Evolutionary conservation across 768 basidiomycete genomes (phyloP), one percentile per base, ranked within the genome.

Genomic region (Kwoniella europaea): DNA sequence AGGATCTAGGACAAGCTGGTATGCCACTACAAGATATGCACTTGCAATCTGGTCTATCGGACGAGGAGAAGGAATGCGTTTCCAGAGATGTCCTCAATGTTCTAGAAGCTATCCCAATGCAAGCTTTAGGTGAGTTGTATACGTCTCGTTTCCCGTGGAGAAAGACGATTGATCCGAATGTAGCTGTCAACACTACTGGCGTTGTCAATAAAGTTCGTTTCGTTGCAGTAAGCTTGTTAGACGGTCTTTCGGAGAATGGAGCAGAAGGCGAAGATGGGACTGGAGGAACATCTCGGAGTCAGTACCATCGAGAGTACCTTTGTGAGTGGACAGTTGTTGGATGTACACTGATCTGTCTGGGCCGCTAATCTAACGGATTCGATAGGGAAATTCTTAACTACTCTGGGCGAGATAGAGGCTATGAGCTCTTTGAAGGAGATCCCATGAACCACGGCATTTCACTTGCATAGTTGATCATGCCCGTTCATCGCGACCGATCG

Each of bases 51-150:
- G 20, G 20, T 20, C 22, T 22, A 5, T 24, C 46, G 46, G 57
- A 27, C 41, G 69, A 46, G 24, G 16, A 43, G 59, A 57, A 60
- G 42, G n/a, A 50, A 55, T 42, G 56, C 70, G 50, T 67, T 63
- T 24, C 59, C 56, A 63, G 73, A 58, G 92, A 95, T 79, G 86
- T 96, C 68, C 86, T 96, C 70, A 91, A 90, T 73, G 91, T 94
- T 67, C 86, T 96, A 70, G 92, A 93, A 76, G 91, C 89, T 91
- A 94, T 94, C 74, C 93, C 93, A 16, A 94, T 94, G 63, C 92
- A 94, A 83, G 92, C 91, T 43, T 94, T 94, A 76, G 93, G 92
- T 29, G 91, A 91, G 56, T 93, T 7, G 35, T 35, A 9, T 35
- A 35, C 35, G 4, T 35, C 4, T 35, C 6, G 35, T 35, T 35